Evolutionary conservation across 2,329 filamentous ascomycete genomes (phyloP).

Genomic region (Xylariales sp.): DNA sequence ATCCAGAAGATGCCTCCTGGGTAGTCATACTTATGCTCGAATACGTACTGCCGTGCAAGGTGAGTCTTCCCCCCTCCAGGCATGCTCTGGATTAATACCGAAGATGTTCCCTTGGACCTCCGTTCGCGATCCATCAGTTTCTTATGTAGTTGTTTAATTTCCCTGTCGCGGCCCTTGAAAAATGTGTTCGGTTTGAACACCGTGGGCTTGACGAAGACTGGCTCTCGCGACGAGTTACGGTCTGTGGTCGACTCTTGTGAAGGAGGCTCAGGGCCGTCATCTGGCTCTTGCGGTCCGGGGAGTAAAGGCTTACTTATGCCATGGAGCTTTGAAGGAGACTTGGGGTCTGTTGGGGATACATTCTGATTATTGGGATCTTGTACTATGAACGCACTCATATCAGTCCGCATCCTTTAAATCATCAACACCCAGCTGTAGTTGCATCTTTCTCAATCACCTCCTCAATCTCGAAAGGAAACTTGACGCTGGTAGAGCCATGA

Average conservation of each 20-base stretch:
- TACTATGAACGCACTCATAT: constrained; percentile 26
- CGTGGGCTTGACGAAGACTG: constrained; percentile 41
- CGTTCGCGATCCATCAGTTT: constrained; percentile 54
- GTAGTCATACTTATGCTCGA: constrained; percentile 52
- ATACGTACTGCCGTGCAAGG: constrained; percentile 63
- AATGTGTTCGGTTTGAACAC: constrained; percentile 56
- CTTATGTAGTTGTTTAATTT: constrained; percentile 53
- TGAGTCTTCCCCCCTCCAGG: constrained; percentile 67
- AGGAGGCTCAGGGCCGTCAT: constrained; percentile 22
- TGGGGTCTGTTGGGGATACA: constrained; percentile 21
- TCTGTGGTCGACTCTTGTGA: constrained; percentile 25
- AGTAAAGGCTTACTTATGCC: constrained; percentile 23
- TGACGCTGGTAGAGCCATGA: constrained; percentile 20
- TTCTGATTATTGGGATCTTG: constrained; percentile 28
- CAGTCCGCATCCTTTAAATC: constrained; percentile 22
- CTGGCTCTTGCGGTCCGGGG: constrained; percentile 21
- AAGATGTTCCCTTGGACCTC: constrained; percentile 53
- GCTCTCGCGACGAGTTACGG: constrained; percentile 17
- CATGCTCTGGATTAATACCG: constrained; percentile 59
- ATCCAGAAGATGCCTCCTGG: constrained; percentile 68
- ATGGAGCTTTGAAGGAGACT: constrained; percentile 19
- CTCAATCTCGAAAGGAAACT: constrained; percentile 28
- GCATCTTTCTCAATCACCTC: constrained; percentile 17
- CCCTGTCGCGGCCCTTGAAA: constrained; percentile 54
- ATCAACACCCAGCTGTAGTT: constrained; percentile 8